phyloP scores from a whole-genome alignment of 1,139 yeast species.

The Yamadazyma triangularis region DNA sequence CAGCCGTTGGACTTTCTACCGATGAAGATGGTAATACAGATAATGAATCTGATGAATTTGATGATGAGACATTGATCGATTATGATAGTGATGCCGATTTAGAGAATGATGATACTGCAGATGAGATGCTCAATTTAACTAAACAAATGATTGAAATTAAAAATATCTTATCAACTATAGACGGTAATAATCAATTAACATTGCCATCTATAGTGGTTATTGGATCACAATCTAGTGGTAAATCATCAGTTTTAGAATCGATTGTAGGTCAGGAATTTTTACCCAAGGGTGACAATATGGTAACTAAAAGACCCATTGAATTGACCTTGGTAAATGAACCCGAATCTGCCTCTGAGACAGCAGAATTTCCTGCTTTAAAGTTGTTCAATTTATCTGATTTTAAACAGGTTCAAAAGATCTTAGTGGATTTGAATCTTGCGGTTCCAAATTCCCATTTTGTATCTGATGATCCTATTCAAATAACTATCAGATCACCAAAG shows the following conservation, averaged over 20 bases:
- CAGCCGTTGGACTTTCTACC: slow-evolving; percentile 38
- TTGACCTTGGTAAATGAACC: slow-evolving; percentile 87
- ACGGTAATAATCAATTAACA: slow-evolving; percentile 71
- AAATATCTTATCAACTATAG: slow-evolving; percentile 69
- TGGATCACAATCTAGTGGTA: slow-evolving; percentile 97
- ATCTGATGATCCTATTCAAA: slow-evolving; percentile 86
- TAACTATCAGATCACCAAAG: slow-evolving; percentile 83
- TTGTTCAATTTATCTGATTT: slow-evolving; percentile 76
- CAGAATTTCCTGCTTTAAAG: slow-evolving; percentile 90
- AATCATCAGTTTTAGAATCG: slow-evolving; percentile 88
- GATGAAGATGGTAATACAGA: slow-evolving; percentile 21
- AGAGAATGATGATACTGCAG: slow-evolving; percentile 49
- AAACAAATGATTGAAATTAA: slow-evolving; percentile 96
- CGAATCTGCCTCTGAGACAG: slow-evolving; percentile 74
- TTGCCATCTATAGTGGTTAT: slow-evolving; percentile 94
- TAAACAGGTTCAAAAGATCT: slow-evolving; percentile 76
- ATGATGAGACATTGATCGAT: slow-evolving; percentile 14
- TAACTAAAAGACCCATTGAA: slow-evolving; percentile 92
- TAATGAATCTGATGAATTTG: slow-evolving; percentile 11
- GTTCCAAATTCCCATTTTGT: slow-evolving; percentile 84
- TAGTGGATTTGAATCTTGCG: slow-evolving; percentile 85
- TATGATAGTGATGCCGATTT: slow-evolving; percentile 38
- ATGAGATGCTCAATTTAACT: slow-evolving; percentile 80
- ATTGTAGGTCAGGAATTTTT: slow-evolving; percentile 92
- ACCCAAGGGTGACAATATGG: slow-evolving; percentile 95